Percentiles rank a stretch among this genome's conserved stretches.
These are phyloP conservation scores for Starmerella etchellsii DNA, from an alignment of 805 yeast genomes.

Conservation along the genomic window DNA sequence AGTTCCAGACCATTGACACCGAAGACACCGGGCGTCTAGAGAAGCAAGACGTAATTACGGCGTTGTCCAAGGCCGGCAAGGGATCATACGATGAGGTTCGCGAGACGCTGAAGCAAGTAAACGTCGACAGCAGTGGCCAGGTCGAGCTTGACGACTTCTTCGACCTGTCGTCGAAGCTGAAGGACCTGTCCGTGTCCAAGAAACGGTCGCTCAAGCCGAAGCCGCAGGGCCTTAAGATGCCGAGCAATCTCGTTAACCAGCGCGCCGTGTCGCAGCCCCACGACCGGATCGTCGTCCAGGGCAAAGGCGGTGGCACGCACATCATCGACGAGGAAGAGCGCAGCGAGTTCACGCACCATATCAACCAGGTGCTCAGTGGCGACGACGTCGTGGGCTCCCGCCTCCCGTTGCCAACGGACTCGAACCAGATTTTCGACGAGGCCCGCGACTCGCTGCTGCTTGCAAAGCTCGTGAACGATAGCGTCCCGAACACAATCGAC, in stretches of 20 bases:
- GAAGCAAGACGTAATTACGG: slow-evolving; percentile 76
- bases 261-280: slow-evolving; percentile 21
- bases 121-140: slow-evolving; percentile 92
- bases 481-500: slow-evolving; percentile 96
- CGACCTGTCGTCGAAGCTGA: slow-evolving; percentile 65
- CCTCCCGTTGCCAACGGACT: slow-evolving; percentile 83
- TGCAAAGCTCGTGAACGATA: slow-evolving; percentile 88
- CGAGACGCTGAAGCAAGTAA: slow-evolving; percentile 79
- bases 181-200: slow-evolving; percentile 31
- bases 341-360: slow-evolving; percentile 88
- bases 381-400: slow-evolving; percentile 74
- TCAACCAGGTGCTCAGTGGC: slow-evolving; percentile 80
- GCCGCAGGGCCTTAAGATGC: slow-evolving; percentile 22
- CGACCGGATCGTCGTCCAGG: slow-evolving; percentile 62
- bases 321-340: slow-evolving; percentile 96
- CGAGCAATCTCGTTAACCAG: slow-evolving; percentile 18
- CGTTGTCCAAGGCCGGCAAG: slow-evolving; percentile 63
- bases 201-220: slow-evolving; percentile 18
- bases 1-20: slow-evolving; percentile 61
- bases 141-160: slow-evolving; percentile 94
- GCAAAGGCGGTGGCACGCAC: slow-evolving; percentile 87
- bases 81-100: slow-evolving; percentile 86
- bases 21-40: slow-evolving; percentile 94
- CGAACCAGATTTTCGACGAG: slow-evolving; percentile 92
- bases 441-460: slow-evolving; percentile 89